Conservation (phyloP, 257 asterid genomes). For the Paulownia fortunei region DNA sequence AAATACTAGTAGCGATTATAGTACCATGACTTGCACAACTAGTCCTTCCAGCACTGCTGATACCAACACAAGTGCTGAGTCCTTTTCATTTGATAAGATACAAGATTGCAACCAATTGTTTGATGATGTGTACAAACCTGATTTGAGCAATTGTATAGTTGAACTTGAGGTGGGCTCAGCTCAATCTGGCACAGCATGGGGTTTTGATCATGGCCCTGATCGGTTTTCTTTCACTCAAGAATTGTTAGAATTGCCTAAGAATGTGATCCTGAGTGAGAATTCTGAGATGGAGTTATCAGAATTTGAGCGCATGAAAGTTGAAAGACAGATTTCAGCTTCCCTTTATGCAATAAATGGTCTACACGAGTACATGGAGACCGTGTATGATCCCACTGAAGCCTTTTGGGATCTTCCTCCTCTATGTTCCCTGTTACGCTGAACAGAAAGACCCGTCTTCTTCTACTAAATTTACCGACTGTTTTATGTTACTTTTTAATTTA, state of each 20-base stretch:
- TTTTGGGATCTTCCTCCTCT: constrained; percentile 80
- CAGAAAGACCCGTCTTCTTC: too few relatives aligned
- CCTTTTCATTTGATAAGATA: constrained; percentile 13
- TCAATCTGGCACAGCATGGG: constrained; percentile 32
- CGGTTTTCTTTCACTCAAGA: constrained; percentile 42
- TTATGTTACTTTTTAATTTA: neutral
- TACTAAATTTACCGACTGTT: neutral
- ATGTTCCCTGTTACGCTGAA: constrained; percentile 44
- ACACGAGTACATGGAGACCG: constrained; percentile 71
- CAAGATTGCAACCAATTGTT: constrained; percentile 14
- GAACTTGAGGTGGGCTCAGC: constrained; percentile 31
- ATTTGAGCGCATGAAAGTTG: constrained; percentile 66
- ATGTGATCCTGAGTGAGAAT: constrained; percentile 1
- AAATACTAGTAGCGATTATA: constrained; percentile 8
- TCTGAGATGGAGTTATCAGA: constrained; percentile 42
- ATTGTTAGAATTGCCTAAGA: constrained; percentile 42
- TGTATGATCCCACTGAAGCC: constrained; percentile 56
- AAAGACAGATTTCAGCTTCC: constrained; percentile 82
- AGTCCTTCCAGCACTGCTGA: too few relatives aligned
- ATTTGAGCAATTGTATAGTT: constrained; percentile 46
- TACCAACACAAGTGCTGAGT: constrained; percentile 19
- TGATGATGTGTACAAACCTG: constrained; percentile 60
- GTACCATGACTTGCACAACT: neutral
- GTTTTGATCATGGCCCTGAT: constrained; percentile 22
- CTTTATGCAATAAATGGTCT: constrained; percentile 75